phyloP scores from a whole-genome alignment of 352 stramenopile species.

The Pythium dissotocum region DNA sequence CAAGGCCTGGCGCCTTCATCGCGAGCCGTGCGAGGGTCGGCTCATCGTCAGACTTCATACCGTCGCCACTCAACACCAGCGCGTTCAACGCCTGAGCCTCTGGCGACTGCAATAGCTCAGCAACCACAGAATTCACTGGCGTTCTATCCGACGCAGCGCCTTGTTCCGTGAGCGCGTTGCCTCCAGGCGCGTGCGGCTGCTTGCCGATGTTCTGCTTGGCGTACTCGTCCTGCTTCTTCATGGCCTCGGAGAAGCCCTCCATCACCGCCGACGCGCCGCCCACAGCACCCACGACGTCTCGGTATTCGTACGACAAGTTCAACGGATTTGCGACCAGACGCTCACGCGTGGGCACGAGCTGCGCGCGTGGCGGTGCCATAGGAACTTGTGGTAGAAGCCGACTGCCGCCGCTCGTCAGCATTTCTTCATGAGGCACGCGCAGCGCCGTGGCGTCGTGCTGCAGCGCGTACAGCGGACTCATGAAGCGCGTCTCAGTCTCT shows the following conservation, averaged over 20 bases:
- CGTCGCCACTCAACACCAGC: constrained; percentile 32
- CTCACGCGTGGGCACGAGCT: constrained; percentile 52
- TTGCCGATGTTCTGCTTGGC: constrained; percentile 79
- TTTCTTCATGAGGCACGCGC: constrained; percentile 35
- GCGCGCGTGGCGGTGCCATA: constrained; percentile 49
- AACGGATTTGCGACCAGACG: constrained; percentile 56
- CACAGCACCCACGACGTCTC: constrained; percentile 29
- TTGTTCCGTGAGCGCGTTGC: constrained; percentile 52
- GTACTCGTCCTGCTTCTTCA: constrained; percentile 82
- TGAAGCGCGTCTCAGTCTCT: constrained; percentile 32
- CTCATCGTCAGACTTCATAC: neutral
- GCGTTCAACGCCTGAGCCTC: constrained; percentile 28
- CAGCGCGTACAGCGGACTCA: constrained; percentile 34
- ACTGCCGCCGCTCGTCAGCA: constrained; percentile 32
- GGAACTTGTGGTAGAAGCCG: constrained; percentile 73
- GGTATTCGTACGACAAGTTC: constrained; percentile 65
- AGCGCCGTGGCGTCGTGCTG: constrained; percentile 24
- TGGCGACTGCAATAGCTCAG: constrained; percentile 35
- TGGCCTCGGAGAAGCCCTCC: constrained; percentile 59
- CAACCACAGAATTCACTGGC: neutral
- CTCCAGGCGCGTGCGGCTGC: constrained; percentile 67
- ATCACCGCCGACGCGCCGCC: constrained; percentile 30
- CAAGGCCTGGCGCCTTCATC: constrained; percentile 51
- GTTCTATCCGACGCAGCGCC: neutral
- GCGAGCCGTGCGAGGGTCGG: constrained; percentile 51